Conservation (phyloP, 2,329 filamentous ascomycete genomes). For the Tolypocladium amazonense region DNA sequence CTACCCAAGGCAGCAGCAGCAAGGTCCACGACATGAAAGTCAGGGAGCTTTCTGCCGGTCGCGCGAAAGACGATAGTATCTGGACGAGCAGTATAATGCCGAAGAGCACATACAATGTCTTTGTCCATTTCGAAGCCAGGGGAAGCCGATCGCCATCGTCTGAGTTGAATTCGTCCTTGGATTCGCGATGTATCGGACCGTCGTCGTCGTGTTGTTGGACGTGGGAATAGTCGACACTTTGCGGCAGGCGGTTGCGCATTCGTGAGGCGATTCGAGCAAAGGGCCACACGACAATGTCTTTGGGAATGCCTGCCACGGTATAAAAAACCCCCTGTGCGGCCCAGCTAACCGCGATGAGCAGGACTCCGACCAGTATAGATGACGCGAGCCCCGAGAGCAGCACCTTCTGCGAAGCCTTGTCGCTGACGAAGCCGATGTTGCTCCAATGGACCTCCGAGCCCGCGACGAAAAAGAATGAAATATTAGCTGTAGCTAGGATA, state of each 20-base stretch:
- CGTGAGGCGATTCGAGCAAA: conserved; percentile 6
- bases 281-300: conserved; percentile 9
- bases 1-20: conserved; percentile 21
- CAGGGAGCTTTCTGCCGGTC: conserved; percentile 20
- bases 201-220: conserved; percentile 8
- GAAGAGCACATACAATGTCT: conserved; percentile 11
- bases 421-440: conserved; percentile 13
- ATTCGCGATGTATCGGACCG: conserved; percentile 3
- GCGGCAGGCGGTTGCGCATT: conserved; percentile 1
- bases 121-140: not conserved
- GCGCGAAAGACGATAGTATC: conserved; percentile 10
- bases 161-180: conserved; percentile 3
- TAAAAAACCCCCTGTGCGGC: conserved; percentile 12
- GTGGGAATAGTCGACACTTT: conserved; percentile 3
- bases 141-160: not conserved
- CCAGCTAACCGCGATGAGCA: conserved; percentile 8
- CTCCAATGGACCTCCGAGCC: conserved; percentile 18
- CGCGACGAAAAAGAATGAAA: conserved; percentile 20
- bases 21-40: conserved; percentile 24
- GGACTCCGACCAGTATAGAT: conserved; percentile 3
- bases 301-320: conserved; percentile 6
- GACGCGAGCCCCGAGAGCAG: conserved; percentile 15
- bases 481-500: conserved; percentile 10
- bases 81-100: conserved; percentile 14
- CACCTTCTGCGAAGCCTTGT: conserved; percentile 13